These are phyloP conservation scores for Irpex lacteus DNA, from an alignment of 1,284 basidiomycete species.

Conservation along the genomic window DNA sequence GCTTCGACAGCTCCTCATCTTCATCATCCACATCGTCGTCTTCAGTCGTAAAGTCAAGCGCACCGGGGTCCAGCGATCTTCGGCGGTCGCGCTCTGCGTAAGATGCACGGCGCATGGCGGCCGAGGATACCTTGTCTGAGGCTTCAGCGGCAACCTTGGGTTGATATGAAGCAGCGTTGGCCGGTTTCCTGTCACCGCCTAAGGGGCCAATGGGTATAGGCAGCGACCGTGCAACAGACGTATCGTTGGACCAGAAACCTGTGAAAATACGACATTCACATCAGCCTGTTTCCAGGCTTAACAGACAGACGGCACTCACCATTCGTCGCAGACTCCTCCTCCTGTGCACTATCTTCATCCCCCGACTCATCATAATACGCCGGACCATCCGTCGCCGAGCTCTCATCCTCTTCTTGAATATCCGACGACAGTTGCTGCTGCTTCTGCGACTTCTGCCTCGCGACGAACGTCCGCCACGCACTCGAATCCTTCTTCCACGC, in stretches of 20 bases:
- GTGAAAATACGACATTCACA: not conserved
- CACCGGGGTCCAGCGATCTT: conserved; percentile 64
- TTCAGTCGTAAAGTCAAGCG: conserved; percentile 53
- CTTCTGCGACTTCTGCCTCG: conserved; percentile 33
- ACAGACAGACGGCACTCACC: not conserved
- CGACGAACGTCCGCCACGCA: conserved; percentile 62
- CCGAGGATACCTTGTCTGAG: conserved; percentile 36
- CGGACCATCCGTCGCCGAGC: conserved; percentile 15
- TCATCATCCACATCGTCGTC: conserved; percentile 43
- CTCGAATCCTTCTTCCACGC: conserved; percentile 64
- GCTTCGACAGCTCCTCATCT: conserved; percentile 19
- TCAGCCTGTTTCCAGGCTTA: too few species aligned
- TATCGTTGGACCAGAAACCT: conserved; percentile 11
- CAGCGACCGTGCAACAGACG: conserved; percentile 47
- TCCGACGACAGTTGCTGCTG: conserved; percentile 25
- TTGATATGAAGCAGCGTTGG: conserved; percentile 47
- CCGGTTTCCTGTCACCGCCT: conserved; percentile 24
- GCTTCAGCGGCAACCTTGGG: conserved; percentile 42
- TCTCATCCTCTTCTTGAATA: conserved; percentile 46
- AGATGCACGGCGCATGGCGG: conserved; percentile 51
- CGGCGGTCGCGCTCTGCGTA: conserved; percentile 67
- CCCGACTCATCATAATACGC: conserved; percentile 28
- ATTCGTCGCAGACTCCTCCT: conserved; percentile 13
- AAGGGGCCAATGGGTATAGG: conserved; percentile 56
- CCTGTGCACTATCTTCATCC: conserved; percentile 27